Base-by-base conservation (phyloP, 148 eudicot genomes). In the Mesembryanthemum crystallinum region DNA sequence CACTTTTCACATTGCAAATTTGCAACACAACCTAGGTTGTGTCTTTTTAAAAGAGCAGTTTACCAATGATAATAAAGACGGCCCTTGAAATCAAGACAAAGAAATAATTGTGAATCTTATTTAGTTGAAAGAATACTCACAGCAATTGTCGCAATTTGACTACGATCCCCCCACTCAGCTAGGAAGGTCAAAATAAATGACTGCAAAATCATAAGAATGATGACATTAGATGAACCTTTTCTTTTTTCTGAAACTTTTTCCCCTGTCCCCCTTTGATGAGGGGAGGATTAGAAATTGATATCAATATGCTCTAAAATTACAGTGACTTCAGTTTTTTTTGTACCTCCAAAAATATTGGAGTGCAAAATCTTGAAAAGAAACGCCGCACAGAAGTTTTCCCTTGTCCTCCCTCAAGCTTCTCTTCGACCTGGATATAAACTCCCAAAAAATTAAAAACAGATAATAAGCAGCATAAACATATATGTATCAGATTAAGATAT, bases 91-190 rank as follows among this genome's bases (percentile, higher is more conserved):
- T 54, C n/a, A 57, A 57, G n/a, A 4, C 1, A 27, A 57, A 57
- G 11, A 57, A 23, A 57, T 8, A 23, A 4, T n/a, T 57, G 25
- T 57, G 12, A 57, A 21, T 8, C 4, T 20, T n/a, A 27, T 35
- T 13, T 55, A 15, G 37, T 35, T 33, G 13, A 28, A 42, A 43
- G 13, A 42, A 62, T 79, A 69, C 97, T 90, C 89, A 95, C 98
- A 62, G 98, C 98, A 85, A 95, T 95, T 71, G 97, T 95, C 20
- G 98, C 98, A 54, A 92, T 95, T 85, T 95, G 98, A 82, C 98
- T 95, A 78, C 97, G 97, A 74, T 95, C 98, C 6, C 98, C 98
- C 98, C 98, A 95, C 77, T 95, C 98, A 18, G 98, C 98, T 69
- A 95, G 82, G 85, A 95, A 95, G 69, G 97, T 95, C 82, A 95